A percentile compares a stretch with the other conserved stretches of the same genome.
Conservation (phyloP, 352 stramenopile species). For the Phytopythium cucurbitacearum region DNA sequence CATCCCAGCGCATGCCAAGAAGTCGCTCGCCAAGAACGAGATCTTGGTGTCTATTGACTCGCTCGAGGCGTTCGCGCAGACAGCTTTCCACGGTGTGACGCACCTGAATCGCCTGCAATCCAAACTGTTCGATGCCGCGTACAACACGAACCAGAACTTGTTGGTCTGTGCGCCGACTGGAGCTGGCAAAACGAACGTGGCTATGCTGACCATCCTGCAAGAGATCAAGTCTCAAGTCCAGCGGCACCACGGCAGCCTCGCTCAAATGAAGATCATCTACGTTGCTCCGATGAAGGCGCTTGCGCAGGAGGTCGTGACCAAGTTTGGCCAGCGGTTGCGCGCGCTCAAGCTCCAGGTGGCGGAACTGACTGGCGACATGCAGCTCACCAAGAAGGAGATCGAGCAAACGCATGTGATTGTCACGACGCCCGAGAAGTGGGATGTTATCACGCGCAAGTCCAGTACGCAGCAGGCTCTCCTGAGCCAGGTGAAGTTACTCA, state of each 20-base stretch:
- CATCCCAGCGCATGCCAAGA: conserved; percentile 69
- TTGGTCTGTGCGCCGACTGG: conserved; percentile 92
- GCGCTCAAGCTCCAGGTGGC: conserved; percentile 72
- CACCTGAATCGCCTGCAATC: conserved; percentile 98
- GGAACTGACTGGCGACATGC: conserved; percentile 98
- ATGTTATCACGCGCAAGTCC: conserved; percentile 98
- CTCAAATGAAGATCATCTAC: conserved; percentile 94
- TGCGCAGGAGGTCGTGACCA: conserved; percentile 98
- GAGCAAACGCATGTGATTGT: conserved; percentile 95
- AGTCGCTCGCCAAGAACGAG: conserved; percentile 48
- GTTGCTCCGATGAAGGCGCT: conserved; percentile 98
- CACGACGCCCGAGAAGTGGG: conserved; percentile 99
- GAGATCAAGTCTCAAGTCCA: conserved; percentile 82
- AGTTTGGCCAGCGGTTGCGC: conserved; percentile 91
- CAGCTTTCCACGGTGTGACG: conserved; percentile 70
- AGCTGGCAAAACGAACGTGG: conserved; percentile 99
- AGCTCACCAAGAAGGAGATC: conserved; percentile 97
- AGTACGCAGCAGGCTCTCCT: conserved; percentile 88
- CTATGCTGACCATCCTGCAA: conserved; percentile 95
- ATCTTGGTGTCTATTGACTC: conserved; percentile 55
- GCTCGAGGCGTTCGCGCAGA: conserved; percentile 73
- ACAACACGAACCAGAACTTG: conserved; percentile 96
- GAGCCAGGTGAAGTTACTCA: conserved; percentile 94
- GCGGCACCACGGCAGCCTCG: conserved; percentile 26
- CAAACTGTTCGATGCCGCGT: conserved; percentile 95